Evolutionary conservation across 371 early-diverging fungal species (phyloP).

Genomic region (Scutellospora calospora): DNA sequence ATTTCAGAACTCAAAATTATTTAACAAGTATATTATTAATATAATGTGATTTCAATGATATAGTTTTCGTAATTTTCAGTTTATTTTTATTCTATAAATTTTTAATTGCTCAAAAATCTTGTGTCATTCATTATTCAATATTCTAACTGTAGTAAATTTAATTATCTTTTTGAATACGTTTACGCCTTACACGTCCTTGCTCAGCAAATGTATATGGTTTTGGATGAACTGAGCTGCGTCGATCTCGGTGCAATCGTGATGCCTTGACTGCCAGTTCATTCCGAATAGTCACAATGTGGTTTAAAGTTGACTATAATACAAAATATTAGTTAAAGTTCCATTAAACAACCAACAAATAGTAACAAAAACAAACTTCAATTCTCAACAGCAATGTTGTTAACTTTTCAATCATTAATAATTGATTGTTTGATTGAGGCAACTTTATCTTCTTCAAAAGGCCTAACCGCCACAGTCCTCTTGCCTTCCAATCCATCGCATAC

Average conservation of each 20-base stretch:
- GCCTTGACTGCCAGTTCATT: conserved; percentile 21
- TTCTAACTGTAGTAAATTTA: not conserved
- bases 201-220: conserved; percentile 29
- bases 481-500: conserved; percentile 18
- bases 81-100: conserved; percentile 2
- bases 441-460: conserved; percentile 21
- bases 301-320: conserved; percentile 18
- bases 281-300: conserved; percentile 11
- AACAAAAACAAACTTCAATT: conserved; percentile 21
- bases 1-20: no score
- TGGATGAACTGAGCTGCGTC: not conserved
- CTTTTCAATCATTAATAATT: conserved; percentile 37
- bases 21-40: conserved; percentile 17
- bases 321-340: not conserved
- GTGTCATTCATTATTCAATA: not conserved
- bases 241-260: conserved; percentile 15
- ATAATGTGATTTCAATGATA: conserved; percentile 12
- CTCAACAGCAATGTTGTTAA: not conserved
- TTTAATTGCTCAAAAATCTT: not conserved
- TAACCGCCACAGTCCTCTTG: conserved; percentile 23
- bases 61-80: no score
- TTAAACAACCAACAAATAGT: not conserved
- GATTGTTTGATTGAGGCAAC: conserved; percentile 12
- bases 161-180: conserved; percentile 16
- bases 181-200: conserved; percentile 21